Evolutionary conservation across 1,284 basidiomycete genomes (phyloP).

Genomic region (Rhodofomes roseus): DNA sequence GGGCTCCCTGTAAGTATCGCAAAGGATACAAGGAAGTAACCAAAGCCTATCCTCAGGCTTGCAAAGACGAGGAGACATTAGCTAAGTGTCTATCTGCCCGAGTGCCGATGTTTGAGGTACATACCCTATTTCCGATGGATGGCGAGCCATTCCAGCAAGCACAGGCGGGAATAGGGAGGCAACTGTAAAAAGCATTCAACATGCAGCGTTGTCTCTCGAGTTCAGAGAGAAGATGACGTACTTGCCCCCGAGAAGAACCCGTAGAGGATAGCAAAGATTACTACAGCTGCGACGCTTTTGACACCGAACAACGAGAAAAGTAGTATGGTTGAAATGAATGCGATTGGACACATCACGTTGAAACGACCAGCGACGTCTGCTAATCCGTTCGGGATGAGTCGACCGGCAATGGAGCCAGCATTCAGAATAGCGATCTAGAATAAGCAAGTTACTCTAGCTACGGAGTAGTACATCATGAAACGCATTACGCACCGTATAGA

Average conservation of each 20-base stretch:
- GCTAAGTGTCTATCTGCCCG: not conserved
- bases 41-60: conserved; percentile 1
- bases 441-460: too few relatives aligned
- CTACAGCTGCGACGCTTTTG: conserved; percentile 28
- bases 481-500: conserved; percentile 21
- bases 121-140: not conserved
- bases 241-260: too few relatives aligned
- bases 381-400: conserved; percentile 23
- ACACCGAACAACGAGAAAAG: conserved; percentile 32
- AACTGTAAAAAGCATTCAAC: not conserved
- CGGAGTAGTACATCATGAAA: too few relatives aligned
- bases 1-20: conserved; percentile 5
- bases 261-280: conserved; percentile 46
- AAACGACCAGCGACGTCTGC: conserved; percentile 25
- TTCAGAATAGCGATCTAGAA: conserved; percentile 26
- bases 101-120: not conserved
- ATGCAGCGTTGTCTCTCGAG: not conserved
- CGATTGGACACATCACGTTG: conserved; percentile 22
- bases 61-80: not conserved
- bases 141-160: not conserved
- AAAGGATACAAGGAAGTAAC: not conserved
- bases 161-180: not conserved
- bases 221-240: not conserved
- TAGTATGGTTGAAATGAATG: conserved; percentile 15
- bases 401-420: conserved; percentile 24